phyloP scores from a whole-genome alignment of 176 grass and related monocot species.

The Pontederia crassipes region DNA sequence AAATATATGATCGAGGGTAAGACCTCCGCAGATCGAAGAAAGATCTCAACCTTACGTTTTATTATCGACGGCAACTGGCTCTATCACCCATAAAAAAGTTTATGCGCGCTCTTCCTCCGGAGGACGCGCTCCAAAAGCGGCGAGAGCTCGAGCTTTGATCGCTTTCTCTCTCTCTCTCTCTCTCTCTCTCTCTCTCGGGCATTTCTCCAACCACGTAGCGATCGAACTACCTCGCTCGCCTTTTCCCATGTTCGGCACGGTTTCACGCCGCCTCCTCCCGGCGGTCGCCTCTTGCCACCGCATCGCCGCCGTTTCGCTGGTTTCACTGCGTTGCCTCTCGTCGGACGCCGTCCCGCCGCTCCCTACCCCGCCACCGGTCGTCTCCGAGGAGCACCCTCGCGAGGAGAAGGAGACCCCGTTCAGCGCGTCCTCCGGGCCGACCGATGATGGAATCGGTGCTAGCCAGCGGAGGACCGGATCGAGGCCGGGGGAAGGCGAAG shows the following conservation, averaged over 20 bases:
- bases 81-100: too few relatives aligned
- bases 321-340: neutral
- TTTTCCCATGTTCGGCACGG: neutral
- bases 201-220: neutral
- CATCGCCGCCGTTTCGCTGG: neutral
- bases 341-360: neutral
- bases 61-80: too few relatives aligned
- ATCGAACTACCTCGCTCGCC: neutral
- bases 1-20: too few relatives aligned
- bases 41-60: too few relatives aligned
- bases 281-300: neutral
- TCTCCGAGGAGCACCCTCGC: neutral
- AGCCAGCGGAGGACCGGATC: neutral
- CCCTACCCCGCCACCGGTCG: neutral
- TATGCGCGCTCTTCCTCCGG: too few relatives aligned
- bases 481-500: neutral
- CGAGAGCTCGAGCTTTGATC: too few relatives aligned
- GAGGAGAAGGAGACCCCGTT: neutral
- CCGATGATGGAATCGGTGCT: neutral
- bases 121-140: too few relatives aligned
- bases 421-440: neutral
- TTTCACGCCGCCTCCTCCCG: slow-evolving; percentile 5
- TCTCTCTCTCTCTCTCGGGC: neutral
- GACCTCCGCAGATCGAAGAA: too few relatives aligned
- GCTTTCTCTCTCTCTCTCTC: too few relatives aligned